Percentiles rank a stretch among this genome's conserved stretches.
These are phyloP conservation scores for Crucihimalaya himalaica DNA, from an alignment of 345 rosid species.

Conservation along the genomic window DNA sequence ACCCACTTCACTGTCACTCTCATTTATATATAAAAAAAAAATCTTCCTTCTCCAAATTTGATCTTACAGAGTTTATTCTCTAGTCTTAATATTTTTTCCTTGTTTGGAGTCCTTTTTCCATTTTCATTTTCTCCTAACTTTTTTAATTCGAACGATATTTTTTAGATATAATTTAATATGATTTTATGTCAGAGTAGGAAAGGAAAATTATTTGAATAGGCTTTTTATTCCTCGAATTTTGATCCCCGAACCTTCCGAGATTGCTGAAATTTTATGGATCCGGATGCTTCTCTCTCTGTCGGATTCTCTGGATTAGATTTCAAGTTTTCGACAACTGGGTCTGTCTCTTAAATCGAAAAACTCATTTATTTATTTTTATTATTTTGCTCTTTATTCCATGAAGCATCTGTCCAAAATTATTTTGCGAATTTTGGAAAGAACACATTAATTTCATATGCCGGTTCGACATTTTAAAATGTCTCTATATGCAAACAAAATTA, in stretches of 20 bases:
- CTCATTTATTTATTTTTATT: not conserved
- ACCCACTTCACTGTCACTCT: conserved; percentile 45
- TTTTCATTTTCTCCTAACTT: not conserved
- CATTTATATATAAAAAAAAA: not conserved
- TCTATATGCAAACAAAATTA: no score
- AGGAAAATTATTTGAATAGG: not conserved
- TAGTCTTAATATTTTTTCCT: not conserved
- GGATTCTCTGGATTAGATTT: conserved; percentile 44
- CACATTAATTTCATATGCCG: conserved; percentile 39
- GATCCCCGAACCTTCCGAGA: conserved; percentile 58
- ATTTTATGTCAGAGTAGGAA: conserved; percentile 32
- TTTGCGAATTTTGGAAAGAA: conserved; percentile 40
- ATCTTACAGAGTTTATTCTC: not conserved
- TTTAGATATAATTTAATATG: not conserved
- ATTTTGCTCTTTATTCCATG: conserved; percentile 25
- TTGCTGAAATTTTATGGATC: conserved; percentile 40
- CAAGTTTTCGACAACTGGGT: conserved; percentile 73
- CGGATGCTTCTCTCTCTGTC: conserved; percentile 60
- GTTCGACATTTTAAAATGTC: no score
- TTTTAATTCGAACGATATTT: not conserved
- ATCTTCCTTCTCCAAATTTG: conserved; percentile 1
- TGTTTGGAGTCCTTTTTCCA: not conserved
- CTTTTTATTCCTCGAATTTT: conserved; percentile 35
- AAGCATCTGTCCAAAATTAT: conserved; percentile 43
- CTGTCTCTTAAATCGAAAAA: conserved; percentile 31